These are phyloP conservation scores for Linderniella brevidens DNA, from an alignment of 257 asterid genomes.

Conservation along the genomic window DNA sequence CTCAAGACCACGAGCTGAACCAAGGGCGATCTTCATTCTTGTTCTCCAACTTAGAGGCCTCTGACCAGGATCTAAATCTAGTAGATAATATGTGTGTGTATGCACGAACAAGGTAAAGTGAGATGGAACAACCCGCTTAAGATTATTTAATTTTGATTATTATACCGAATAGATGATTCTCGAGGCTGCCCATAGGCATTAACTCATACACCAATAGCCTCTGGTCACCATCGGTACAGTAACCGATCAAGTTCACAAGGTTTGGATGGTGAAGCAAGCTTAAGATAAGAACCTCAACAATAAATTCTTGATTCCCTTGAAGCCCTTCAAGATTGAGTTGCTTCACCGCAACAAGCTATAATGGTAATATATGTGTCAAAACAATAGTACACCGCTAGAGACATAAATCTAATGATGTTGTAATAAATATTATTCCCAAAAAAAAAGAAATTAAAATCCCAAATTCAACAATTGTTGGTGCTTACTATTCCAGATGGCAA, in stretches of 20 bases:
- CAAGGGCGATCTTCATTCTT: constrained; percentile 42
- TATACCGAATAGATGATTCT: constrained; percentile 49
- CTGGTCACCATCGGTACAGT: constrained; percentile 64
- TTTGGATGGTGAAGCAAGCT: constrained; percentile 52
- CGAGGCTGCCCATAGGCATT: constrained; percentile 62
- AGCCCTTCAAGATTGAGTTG: constrained; percentile 52
- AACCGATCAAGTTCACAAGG: constrained; percentile 51
- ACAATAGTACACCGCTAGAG: not conserved
- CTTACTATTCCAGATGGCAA: constrained; percentile 41
- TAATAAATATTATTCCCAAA: not conserved
- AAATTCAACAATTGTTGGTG: not conserved
- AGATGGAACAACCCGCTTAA: not conserved
- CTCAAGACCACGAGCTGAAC: constrained; percentile 54
- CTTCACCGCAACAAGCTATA: constrained; percentile 40
- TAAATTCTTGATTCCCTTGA: constrained; percentile 59
- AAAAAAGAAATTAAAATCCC: not conserved
- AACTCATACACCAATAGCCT: constrained; percentile 53
- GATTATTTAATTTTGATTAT: not conserved
- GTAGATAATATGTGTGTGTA: not conserved
- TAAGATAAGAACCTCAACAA: constrained; percentile 52
- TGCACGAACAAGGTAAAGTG: not conserved
- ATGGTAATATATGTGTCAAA: not conserved
- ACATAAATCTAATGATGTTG: not conserved
- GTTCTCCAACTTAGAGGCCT: constrained; percentile 41
- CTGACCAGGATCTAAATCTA: constrained; percentile 24